A percentile compares a stretch with the other conserved stretches of the same genome.
Conservation (phyloP, 164 flowering plant genomes). For the Magnolia kwangsiensis region DNA sequence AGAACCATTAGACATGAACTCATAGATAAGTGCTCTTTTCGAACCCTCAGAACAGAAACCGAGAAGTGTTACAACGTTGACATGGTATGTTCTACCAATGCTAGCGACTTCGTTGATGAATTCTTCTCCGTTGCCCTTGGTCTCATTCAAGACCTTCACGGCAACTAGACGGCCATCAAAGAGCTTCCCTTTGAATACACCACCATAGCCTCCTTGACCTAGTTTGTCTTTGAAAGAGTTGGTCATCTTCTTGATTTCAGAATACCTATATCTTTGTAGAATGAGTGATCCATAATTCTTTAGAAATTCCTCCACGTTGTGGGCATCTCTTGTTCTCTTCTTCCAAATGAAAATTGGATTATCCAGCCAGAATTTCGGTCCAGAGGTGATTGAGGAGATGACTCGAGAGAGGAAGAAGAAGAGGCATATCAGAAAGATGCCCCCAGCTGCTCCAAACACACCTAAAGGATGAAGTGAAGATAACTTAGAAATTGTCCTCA, state of each 20-base stretch:
- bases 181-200: slow-evolving; percentile 11
- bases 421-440: slow-evolving; percentile 3
- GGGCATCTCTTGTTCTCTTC: neutral
- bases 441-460: slow-evolving; percentile 2
- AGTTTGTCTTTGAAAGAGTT: neutral
- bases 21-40: slow-evolving; percentile 11
- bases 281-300: neutral
- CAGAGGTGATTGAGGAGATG: slow-evolving; percentile 31
- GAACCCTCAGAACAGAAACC: slow-evolving; percentile 3
- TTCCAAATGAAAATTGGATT: neutral
- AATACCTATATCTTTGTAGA: neutral
- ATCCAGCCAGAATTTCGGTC: neutral
- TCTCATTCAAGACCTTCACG: slow-evolving; percentile 2
- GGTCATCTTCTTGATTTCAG: slow-evolving; percentile 3
- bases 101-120: slow-evolving; percentile 10
- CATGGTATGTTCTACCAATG: slow-evolving; percentile 13
- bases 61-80: slow-evolving; percentile 1
- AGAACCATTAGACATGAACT: slow-evolving; percentile 11
- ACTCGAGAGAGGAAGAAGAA: neutral
- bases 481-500: neutral
- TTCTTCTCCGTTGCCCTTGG: slow-evolving; percentile 5
- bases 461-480: slow-evolving; percentile 5
- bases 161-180: slow-evolving; percentile 3
- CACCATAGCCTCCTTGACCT: slow-evolving; percentile 7
- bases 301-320: slow-evolving; percentile 1